phyloP scores from a whole-genome alignment of 352 stramenopile species.

The Phytophthora fragariae region DNA sequence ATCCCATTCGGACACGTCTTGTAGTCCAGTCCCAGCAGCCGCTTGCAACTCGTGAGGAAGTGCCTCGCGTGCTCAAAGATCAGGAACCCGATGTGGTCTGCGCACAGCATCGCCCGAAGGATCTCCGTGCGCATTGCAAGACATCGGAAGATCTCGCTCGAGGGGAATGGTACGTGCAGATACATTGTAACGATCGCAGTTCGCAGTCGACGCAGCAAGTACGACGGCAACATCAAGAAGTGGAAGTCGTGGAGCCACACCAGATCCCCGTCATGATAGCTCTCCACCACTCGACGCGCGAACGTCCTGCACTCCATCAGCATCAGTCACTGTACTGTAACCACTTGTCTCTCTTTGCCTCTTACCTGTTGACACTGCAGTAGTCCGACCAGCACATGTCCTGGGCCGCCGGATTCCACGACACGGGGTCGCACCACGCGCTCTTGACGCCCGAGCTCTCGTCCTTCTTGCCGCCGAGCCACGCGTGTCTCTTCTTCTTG shows the following conservation, averaged over 20 bases:
- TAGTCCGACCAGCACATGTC: conserved; percentile 84
- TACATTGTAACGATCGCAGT: conserved; percentile 97
- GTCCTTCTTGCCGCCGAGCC: conserved; percentile 25
- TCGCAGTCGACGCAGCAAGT: conserved; percentile 91
- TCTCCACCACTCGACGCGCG: conserved; percentile 66
- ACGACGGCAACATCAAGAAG: conserved; percentile 97
- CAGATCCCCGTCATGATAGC: conserved; percentile 83
- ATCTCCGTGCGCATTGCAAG: conserved; percentile 92
- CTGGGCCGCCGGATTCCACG: conserved; percentile 83
- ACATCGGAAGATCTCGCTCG: conserved; percentile 98
- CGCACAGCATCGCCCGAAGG: conserved; percentile 90
- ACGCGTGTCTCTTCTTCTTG: conserved; percentile 10
- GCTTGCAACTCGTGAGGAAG: conserved; percentile 92
- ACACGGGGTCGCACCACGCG: conserved; percentile 67
- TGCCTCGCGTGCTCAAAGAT: conserved; percentile 95
- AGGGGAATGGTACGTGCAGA: conserved; percentile 98
- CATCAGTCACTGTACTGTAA: background rate
- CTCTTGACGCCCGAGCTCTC: conserved; percentile 20
- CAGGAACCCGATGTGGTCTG: conserved; percentile 94
- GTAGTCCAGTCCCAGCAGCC: conserved; percentile 96
- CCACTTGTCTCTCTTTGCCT: background rate
- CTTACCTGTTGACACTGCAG: conserved; percentile 72
- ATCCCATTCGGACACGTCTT: conserved; percentile 86
- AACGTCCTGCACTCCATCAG: conserved; percentile 41
- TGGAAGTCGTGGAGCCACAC: conserved; percentile 99